Base-by-base conservation (phyloP, 164 flowering plant genomes). In the Aristolochia californica region DNA sequence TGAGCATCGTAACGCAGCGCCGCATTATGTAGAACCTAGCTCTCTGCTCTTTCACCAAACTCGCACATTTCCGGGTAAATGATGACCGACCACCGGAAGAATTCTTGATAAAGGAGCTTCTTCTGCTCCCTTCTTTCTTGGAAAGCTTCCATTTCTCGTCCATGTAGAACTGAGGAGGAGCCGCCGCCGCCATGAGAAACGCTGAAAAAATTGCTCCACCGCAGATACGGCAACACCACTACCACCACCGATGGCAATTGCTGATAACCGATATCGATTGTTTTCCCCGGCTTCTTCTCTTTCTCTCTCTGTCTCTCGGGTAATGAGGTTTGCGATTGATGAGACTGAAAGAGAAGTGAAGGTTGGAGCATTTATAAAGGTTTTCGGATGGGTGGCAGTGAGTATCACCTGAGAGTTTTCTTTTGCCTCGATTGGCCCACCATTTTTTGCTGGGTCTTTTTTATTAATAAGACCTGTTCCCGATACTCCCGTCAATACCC, bases 21-120 rank as follows among this genome's bases (percentile, higher is more conserved):
- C 89, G 66, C 84, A 88, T 73, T 65, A 88, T 85, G 72, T 88
- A 88, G 63, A 85, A 88, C 58, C 87, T 69, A 1, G 96, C 96
- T 45, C 96, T 72, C 62, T 85, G 91, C 62, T 87, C 89, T 63
- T 80, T 81, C 43, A 82, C 93, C 53, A 88, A 60, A 10, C 78
- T 68, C 0, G 83, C 85, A 51, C 91, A 88, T 57, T 79, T 88
- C 45, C 83, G 72, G 0, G 77, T 68, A 58, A 85, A 85, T 5
- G 84, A 63, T 61, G 74, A 75, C 60, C 75, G 64, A 57, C 71
- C 68, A 21, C 66, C 66, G 4, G 55, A 38, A 13, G 71, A 63
- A 40, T 55, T 68, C 55, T 57, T 62, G 27, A 53, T 17, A 23
- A 62, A 30, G 40, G 73, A 64, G 26, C 45, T 26, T 4, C 50